phyloP scores from a whole-genome alignment of 2,329 filamentous ascomycete species.

The Colletotrichum cordylinicola region DNA sequence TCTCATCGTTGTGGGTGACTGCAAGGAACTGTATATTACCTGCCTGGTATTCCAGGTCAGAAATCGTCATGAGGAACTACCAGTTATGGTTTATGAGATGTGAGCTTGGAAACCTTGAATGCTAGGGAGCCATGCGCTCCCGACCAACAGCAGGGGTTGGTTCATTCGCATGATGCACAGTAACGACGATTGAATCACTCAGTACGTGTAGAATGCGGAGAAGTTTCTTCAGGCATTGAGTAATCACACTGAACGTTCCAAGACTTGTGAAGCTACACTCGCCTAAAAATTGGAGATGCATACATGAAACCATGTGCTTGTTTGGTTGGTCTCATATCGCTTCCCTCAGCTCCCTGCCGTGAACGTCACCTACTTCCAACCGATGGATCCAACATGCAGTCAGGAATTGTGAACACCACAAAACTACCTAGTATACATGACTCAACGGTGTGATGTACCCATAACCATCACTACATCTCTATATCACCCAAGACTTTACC shows the following conservation, averaged over 20 bases:
- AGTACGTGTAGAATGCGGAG: background rate
- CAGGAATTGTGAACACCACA: background rate
- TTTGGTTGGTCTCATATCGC: background rate
- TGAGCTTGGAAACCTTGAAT: background rate
- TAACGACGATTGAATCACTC: background rate
- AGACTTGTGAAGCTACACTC: background rate
- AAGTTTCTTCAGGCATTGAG: background rate
- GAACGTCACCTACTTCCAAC: background rate
- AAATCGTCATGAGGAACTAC: background rate
- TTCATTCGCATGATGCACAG: background rate
- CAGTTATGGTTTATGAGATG: background rate
- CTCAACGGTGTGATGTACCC: background rate
- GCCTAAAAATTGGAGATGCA: background rate
- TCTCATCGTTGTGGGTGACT: background rate
- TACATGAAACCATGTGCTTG: background rate
- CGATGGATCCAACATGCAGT: background rate
- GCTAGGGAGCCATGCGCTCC: background rate
- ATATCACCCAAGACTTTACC: background rate
- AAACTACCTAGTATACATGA: background rate
- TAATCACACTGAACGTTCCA: background rate
- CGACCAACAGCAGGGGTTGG: background rate
- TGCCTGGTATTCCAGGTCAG: rapidly evolving
- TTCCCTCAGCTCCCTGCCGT: background rate
- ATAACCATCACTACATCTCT: background rate
- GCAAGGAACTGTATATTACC: background rate